Percentiles rank a stretch among this genome's conserved stretches.
Evolutionary conservation across 2,329 filamentous ascomycete genomes (phyloP).

Genomic region (Fusarium sp.): DNA sequence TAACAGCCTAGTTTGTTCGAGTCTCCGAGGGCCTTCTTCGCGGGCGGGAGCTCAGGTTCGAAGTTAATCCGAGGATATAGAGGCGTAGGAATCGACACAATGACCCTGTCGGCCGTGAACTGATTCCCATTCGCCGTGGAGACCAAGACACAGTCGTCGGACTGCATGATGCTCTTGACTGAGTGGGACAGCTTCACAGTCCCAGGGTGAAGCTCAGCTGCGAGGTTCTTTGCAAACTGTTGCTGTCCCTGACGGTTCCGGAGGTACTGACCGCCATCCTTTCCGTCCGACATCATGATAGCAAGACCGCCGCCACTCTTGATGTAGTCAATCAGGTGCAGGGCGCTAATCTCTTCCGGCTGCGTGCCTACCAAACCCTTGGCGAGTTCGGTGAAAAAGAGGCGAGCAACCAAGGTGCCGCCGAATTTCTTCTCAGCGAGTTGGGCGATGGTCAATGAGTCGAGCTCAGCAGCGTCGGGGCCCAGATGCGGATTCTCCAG

Average conservation of each 20-base stretch:
- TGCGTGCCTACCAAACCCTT: background rate
- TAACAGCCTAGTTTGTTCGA: background rate
- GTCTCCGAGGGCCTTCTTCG: background rate
- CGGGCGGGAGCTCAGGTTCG: background rate
- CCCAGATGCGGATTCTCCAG: slow-evolving; percentile 6
- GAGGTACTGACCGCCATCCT: slow-evolving; percentile 26
- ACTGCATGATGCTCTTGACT: background rate
- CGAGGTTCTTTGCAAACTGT: background rate
- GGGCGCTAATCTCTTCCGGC: background rate
- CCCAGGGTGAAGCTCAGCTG: background rate
- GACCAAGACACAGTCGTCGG: background rate
- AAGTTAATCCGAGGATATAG: background rate
- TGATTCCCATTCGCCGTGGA: background rate
- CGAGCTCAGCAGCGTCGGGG: background rate
- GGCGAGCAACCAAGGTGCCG: background rate
- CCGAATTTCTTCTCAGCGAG: background rate
- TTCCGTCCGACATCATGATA: slow-evolving; percentile 12
- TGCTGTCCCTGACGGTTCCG: slow-evolving; percentile 30
- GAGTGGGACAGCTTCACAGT: background rate
- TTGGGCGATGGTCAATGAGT: background rate
- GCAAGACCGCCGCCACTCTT: slow-evolving; percentile 20
- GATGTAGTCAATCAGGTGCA: slow-evolving; percentile 28
- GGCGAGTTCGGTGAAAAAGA: background rate
- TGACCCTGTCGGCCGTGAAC: background rate
- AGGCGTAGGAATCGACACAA: background rate